Conservation (phyloP, 371 early-diverging fungal genomes). For the Mucor indicus region DNA sequence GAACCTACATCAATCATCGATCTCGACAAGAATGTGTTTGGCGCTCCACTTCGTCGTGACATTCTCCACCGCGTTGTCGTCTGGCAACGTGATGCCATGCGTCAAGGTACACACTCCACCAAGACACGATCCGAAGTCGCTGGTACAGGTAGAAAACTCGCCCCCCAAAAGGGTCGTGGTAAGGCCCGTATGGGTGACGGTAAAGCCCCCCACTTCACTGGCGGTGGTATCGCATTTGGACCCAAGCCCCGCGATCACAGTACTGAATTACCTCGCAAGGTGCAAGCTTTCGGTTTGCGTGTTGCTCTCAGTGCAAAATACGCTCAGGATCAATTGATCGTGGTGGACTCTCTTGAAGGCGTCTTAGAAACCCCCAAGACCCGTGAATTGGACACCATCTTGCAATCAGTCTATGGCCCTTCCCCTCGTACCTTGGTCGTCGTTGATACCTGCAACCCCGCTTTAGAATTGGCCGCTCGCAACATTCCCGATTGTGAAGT, state of each 20-base stretch:
- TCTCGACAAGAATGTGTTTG: constrained; percentile 78
- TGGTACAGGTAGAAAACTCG: constrained; percentile 75
- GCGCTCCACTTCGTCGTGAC: constrained; percentile 78
- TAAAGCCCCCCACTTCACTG: constrained; percentile 85
- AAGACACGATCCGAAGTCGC: constrained; percentile 83
- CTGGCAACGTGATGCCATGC: constrained; percentile 78
- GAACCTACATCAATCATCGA: constrained; percentile 72
- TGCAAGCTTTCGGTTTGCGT: constrained; percentile 81
- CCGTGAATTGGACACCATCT: constrained; percentile 52
- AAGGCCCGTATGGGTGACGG: constrained; percentile 84
- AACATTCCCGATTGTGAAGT: constrained; percentile 67
- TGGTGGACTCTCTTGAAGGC: constrained; percentile 72
- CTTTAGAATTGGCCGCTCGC: constrained; percentile 63
- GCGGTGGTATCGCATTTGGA: constrained; percentile 90
- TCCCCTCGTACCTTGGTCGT: constrained; percentile 50
- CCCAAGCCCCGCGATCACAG: constrained; percentile 84
- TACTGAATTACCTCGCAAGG: constrained; percentile 81
- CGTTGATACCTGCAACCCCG: constrained; percentile 42
- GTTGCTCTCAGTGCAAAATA: constrained; percentile 87
- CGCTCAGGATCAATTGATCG: constrained; percentile 81
- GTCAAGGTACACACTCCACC: constrained; percentile 85
- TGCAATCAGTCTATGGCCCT: constrained; percentile 45
- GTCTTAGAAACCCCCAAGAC: constrained; percentile 54
- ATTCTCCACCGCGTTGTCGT: constrained; percentile 84
- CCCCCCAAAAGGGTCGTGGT: constrained; percentile 93